Evolutionary conservation across 2,329 filamentous ascomycete species (phyloP).

Genomic region (Coniochaeta prunicola): DNA sequence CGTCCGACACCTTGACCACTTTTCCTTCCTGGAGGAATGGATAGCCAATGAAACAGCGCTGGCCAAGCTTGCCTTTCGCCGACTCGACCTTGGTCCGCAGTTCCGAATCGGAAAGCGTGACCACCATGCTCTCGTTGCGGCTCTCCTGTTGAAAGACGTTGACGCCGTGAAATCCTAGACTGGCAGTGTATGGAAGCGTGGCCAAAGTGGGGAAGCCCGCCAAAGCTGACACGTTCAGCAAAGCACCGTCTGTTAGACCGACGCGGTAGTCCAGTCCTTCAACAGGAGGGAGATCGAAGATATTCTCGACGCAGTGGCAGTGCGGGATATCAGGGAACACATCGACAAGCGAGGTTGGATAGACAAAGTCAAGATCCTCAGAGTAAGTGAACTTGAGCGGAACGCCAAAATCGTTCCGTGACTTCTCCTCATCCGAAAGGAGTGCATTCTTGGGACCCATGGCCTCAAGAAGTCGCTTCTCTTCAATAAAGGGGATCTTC

Average conservation of each 20-base stretch:
- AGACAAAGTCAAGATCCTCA: conserved; percentile 67
- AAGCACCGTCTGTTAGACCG: conserved; percentile 75
- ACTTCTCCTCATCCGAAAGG: conserved; percentile 70
- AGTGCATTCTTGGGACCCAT: conserved; percentile 79
- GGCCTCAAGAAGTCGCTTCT: conserved; percentile 73
- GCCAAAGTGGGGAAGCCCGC: conserved; percentile 91
- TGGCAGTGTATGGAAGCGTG: conserved; percentile 74
- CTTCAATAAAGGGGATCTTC: conserved; percentile 98
- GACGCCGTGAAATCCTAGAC: conserved; percentile 80
- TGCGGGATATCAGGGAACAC: conserved; percentile 83
- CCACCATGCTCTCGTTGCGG: conserved; percentile 91
- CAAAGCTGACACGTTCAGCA: conserved; percentile 74
- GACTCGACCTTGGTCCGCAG: conserved; percentile 60
- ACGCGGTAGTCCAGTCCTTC: conserved; percentile 82
- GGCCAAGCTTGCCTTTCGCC: conserved; percentile 73
- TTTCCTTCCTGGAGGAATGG: conserved; percentile 94
- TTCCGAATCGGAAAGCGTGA: conserved; percentile 74
- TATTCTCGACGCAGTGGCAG: conserved; percentile 91
- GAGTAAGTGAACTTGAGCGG: conserved; percentile 90
- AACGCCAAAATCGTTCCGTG: conserved; percentile 84
- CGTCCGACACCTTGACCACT: conserved; percentile 81
- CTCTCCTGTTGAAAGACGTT: conserved; percentile 95
- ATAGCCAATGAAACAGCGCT: conserved; percentile 85
- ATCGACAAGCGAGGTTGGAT: conserved; percentile 80
- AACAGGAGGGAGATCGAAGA: conserved; percentile 88